These are phyloP conservation scores for Casuarina equisetifolia DNA, from an alignment of 306 rosid species.

Conservation along the genomic window DNA sequence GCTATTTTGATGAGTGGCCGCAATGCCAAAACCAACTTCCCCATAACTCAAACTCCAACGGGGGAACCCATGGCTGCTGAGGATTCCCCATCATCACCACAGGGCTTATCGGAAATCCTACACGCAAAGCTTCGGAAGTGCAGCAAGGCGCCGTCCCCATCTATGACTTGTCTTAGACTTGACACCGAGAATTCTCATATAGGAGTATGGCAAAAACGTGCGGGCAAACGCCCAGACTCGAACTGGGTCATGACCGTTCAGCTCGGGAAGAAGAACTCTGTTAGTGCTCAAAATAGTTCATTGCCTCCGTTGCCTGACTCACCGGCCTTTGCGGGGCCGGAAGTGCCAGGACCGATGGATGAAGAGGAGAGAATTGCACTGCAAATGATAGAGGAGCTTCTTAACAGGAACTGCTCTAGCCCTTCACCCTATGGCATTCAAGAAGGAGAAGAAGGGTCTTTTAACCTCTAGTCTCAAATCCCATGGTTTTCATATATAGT, in stretches of 20 bases:
- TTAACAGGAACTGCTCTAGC: constrained; percentile 52
- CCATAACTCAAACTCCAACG: constrained; percentile 39
- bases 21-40: constrained; percentile 53
- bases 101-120: constrained; percentile 66
- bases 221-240: constrained; percentile 63
- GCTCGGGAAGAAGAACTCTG: constrained; percentile 40
- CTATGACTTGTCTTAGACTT: constrained; percentile 90
- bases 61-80: constrained; percentile 27
- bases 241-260: constrained; percentile 79
- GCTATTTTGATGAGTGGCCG: constrained; percentile 50
- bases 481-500: background rate
- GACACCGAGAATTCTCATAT: constrained; percentile 81
- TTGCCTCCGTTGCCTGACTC: background rate
- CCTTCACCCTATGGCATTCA: constrained; percentile 36
- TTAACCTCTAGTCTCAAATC: constrained; percentile 8
- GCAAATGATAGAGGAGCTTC: constrained; percentile 96
- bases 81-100: constrained; percentile 23
- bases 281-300: background rate
- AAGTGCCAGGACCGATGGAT: constrained; percentile 31
- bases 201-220: constrained; percentile 91
- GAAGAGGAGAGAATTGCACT: constrained; percentile 75
- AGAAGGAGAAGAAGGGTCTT: constrained; percentile 34
- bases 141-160: constrained; percentile 64
- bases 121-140: constrained; percentile 82
- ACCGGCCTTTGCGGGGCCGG: constrained; percentile 3